Base-by-base conservation (phyloP, 1,284 basidiomycete genomes). In the Marasmius fiardii region DNA sequence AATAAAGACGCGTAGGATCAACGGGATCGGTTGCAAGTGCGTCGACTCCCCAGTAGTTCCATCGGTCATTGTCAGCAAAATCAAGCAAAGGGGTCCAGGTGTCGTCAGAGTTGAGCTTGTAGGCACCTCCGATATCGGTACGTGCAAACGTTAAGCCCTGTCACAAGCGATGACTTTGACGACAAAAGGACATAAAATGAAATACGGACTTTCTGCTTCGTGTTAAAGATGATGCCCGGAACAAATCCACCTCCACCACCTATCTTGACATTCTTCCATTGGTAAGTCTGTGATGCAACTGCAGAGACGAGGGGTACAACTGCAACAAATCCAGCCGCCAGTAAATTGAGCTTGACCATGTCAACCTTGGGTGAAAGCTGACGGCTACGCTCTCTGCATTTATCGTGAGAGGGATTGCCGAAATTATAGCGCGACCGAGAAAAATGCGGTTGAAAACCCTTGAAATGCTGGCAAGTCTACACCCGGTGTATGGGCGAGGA, bases 31-130 rank as follows among this genome's bases (percentile, higher is more conserved):
- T 83, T 3, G 83, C 82, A 26, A 87, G 67, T 2, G 83, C 84
- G 64, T 86, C 84, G 20, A 81, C 75, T 39, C 84, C 84, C 84
- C 82, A 85, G 63, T 83, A 82, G 61, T 83, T 77, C 83, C 83
- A 85, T 37, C 71, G 70, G 1, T 75, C 60, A 61, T 82, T 68
- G 60, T 83, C 78, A 18, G 71, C 58, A 60, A 80, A 86, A 64
- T 86, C 84, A 43, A 84, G 72, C 20, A 84, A 68, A 44, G 82
- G 81, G 1, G 79, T 81, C 82, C 83, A 85, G 3, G 79, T 71
- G 57, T 82, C 81, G 60, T 85, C 78, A 0, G 80, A 49, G 65
- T 86, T 85, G 61, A 87, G 68, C 62, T 74, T 81, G 68, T 86
- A 86, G 10, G 80, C 82, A 41, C 83, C 84, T 53, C 83, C 83